These are phyloP conservation scores for Penicillium malachiteum DNA, from an alignment of 495 filamentous ascomycete species.

Conservation along the genomic window DNA sequence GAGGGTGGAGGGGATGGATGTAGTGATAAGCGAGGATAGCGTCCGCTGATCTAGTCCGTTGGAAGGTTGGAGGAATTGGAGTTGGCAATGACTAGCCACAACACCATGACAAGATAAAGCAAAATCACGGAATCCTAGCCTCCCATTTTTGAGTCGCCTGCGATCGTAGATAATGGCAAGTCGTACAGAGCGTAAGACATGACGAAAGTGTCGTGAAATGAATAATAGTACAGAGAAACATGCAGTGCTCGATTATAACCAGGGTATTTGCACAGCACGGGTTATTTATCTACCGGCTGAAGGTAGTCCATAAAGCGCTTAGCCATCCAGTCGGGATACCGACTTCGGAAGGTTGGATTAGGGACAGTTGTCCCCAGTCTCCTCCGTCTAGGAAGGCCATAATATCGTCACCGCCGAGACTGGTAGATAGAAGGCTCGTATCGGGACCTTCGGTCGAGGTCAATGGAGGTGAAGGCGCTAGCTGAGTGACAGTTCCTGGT, in stretches of 20 bases:
- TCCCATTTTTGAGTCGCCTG: conserved; percentile 1
- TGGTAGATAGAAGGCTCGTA: conserved; percentile 33
- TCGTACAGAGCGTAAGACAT: conserved; percentile 9
- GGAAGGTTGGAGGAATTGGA: no score
- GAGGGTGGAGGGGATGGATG: neutral
- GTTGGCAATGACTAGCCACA: neutral
- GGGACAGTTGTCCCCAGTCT: conserved; percentile 38
- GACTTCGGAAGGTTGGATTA: conserved; percentile 33
- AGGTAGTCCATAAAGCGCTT: conserved; percentile 41
- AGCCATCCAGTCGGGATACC: conserved; percentile 43
- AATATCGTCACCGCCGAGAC: conserved; percentile 48
- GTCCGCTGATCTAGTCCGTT: no score
- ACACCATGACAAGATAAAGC: neutral
- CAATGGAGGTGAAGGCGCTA: conserved; percentile 37
- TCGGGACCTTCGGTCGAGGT: conserved; percentile 34
- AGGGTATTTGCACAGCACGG: neutral
- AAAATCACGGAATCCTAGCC: neutral
- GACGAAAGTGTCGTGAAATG: conserved; percentile 5
- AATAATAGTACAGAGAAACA: conserved; percentile 9
- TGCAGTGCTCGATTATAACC: neutral
- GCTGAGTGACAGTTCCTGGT: conserved; percentile 34
- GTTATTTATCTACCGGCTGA: conserved; percentile 20
- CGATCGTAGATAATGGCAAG: conserved; percentile 2
- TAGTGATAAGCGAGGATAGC: no score
- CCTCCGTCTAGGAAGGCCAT: conserved; percentile 48